These are phyloP conservation scores for Geum urbanum DNA, from an alignment of 306 rosid genomes.

Conservation along the genomic window DNA sequence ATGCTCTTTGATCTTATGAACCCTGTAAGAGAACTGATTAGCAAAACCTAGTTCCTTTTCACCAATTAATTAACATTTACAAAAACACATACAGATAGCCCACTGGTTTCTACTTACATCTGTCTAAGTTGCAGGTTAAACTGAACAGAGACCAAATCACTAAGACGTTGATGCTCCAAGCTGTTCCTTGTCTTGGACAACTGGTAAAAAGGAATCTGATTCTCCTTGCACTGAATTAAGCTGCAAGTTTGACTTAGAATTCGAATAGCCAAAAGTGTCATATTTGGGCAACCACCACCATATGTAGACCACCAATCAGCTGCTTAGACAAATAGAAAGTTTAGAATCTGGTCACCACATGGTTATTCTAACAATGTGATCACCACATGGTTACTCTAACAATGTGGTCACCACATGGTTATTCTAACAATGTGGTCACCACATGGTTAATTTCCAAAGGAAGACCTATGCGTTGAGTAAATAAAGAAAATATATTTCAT, in stretches of 20 bases:
- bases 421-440: too few relatives aligned
- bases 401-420: too few relatives aligned
- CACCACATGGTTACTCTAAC: too few relatives aligned
- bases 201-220: slow-evolving; percentile 47
- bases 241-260: slow-evolving; percentile 75
- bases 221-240: slow-evolving; percentile 39
- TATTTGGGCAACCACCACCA: slow-evolving; percentile 71
- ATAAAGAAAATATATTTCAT: slow-evolving; percentile 9
- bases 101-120: slow-evolving; percentile 23
- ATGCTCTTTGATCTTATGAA: slow-evolving; percentile 38
- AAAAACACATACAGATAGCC: neutral
- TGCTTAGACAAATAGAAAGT: slow-evolving; percentile 37
- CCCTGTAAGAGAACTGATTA: slow-evolving; percentile 35
- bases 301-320: slow-evolving; percentile 89
- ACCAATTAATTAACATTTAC: neutral
- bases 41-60: neutral
- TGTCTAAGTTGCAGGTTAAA: slow-evolving; percentile 33
- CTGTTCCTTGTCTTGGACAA: slow-evolving; percentile 46
- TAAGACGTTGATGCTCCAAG: slow-evolving; percentile 58
- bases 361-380: too few relatives aligned
- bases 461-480: neutral
- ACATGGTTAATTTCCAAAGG: too few relatives aligned
- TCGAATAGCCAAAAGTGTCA: slow-evolving; percentile 53
- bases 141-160: slow-evolving; percentile 63
- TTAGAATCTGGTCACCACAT: neutral